phyloP scores from a whole-genome alignment of 2,329 filamentous ascomycete species.

The Trichoderma breve region DNA sequence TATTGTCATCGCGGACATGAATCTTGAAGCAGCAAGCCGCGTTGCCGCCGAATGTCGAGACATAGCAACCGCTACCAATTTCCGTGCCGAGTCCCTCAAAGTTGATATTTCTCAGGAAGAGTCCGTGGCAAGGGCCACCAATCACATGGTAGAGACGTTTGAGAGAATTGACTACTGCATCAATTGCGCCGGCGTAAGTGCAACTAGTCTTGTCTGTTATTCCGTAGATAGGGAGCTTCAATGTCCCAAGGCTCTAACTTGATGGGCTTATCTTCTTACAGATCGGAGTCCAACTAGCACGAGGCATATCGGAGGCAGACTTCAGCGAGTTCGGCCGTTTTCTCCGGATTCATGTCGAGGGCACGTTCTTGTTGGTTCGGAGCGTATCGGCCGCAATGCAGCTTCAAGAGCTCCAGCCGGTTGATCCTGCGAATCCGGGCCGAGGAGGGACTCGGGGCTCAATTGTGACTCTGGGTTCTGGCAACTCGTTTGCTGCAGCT shows the following conservation, averaged over 20 bases:
- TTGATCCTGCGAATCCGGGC: background rate
- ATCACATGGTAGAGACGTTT: slow-evolving; percentile 13
- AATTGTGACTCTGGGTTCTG: slow-evolving; percentile 23
- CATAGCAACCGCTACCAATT: slow-evolving; percentile 19
- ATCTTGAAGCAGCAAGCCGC: slow-evolving; percentile 15
- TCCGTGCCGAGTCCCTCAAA: slow-evolving; percentile 3
- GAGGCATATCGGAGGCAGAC: slow-evolving; percentile 18
- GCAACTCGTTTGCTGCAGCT: slow-evolving; percentile 21
- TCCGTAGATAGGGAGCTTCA: background rate
- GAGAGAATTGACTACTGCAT: slow-evolving; percentile 26
- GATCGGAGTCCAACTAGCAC: slow-evolving; percentile 15
- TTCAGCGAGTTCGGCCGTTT: slow-evolving; percentile 19
- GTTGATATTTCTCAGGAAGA: slow-evolving; percentile 22
- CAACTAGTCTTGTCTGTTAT: background rate
- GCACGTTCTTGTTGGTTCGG: slow-evolving; percentile 19
- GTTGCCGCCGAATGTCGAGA: slow-evolving; percentile 10
- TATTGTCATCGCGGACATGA: slow-evolving; percentile 21
- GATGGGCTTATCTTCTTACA: background rate
- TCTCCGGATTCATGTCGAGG: slow-evolving; percentile 20
- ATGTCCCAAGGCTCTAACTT: background rate
- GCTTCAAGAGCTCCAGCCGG: slow-evolving; percentile 15
- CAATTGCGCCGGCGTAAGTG: slow-evolving; percentile 22
- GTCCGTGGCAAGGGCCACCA: slow-evolving; percentile 15
- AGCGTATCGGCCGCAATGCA: slow-evolving; percentile 18
- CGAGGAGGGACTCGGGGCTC: slow-evolving; percentile 20